phyloP scores from a whole-genome alignment of 208 protist genomes.

The Trypanosoma boissoni region DNA sequence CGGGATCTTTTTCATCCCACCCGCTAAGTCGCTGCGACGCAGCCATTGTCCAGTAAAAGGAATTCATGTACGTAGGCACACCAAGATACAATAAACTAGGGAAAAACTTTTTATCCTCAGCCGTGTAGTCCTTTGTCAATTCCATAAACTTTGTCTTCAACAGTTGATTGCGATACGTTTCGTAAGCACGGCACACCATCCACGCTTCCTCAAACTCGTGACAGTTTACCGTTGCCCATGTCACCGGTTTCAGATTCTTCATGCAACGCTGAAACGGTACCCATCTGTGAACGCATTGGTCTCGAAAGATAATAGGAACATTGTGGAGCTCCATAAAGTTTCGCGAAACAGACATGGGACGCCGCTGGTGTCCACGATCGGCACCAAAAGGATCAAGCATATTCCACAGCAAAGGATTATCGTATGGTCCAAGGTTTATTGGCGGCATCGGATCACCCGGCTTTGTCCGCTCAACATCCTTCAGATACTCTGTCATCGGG shows the following conservation, averaged over 20 bases:
- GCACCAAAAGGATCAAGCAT: slow-evolving; percentile 88
- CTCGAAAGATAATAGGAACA: slow-evolving; percentile 81
- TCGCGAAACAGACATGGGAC: slow-evolving; percentile 85
- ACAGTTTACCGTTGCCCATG: slow-evolving; percentile 84
- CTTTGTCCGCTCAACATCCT: slow-evolving; percentile 52
- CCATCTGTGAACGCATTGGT: slow-evolving; percentile 89
- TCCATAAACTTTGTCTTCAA: slow-evolving; percentile 91
- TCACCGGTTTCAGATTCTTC: slow-evolving; percentile 83
- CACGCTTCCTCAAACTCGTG: slow-evolving; percentile 89
- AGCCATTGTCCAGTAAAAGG: slow-evolving; percentile 83
- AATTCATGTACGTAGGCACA: slow-evolving; percentile 76
- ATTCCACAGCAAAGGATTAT: slow-evolving; percentile 91
- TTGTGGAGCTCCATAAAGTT: slow-evolving; percentile 88
- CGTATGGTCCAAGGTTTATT: slow-evolving; percentile 87
- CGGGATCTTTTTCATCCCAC: slow-evolving; percentile 87
- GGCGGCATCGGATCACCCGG: slow-evolving; percentile 64
- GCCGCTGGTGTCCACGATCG: slow-evolving; percentile 88
- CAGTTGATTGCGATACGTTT: slow-evolving; percentile 85
- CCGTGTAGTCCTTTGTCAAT: slow-evolving; percentile 88
- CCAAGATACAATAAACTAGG: slow-evolving; percentile 80
- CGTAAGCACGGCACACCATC: slow-evolving; percentile 85
- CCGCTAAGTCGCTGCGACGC: slow-evolving; percentile 83
- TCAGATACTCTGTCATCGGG: slow-evolving; percentile 85
- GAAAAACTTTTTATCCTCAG: slow-evolving; percentile 90
- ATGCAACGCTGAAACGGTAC: slow-evolving; percentile 82